Conservation (phyloP, 257 asterid genomes). For the Solanum pimpinellifolium region DNA sequence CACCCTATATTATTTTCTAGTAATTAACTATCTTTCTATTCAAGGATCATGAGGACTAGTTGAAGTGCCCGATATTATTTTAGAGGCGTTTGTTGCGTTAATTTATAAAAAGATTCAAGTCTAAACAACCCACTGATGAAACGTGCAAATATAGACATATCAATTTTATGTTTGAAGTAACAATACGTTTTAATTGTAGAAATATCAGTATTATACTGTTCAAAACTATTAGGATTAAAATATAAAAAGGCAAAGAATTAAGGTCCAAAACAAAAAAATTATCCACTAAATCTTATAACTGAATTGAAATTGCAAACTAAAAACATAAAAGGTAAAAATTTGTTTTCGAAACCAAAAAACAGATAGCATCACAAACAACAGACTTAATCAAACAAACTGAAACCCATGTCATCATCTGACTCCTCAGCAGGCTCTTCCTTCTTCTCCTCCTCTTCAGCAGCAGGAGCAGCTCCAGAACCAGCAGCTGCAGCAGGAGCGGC, state of each 20-base stretch:
- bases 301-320: not conserved
- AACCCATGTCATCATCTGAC: constrained; percentile 82
- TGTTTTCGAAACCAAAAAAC: not conserved
- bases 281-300: not conserved
- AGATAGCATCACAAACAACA: not conserved
- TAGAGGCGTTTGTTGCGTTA: no score
- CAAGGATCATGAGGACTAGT: no score
- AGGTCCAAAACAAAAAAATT: not conserved
- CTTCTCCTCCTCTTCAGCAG: constrained; percentile 45
- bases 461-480: constrained; percentile 27
- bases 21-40: no score
- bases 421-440: constrained; percentile 27
- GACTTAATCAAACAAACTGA: constrained; percentile 62
- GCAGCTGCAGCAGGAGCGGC: constrained; percentile 37
- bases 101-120: no score
- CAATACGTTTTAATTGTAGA: no score
- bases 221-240: not conserved
- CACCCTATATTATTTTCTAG: no score
- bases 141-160: fast-evolving
- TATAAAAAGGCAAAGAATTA: not conserved
- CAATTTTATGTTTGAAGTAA: no score
- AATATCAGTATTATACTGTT: not conserved
- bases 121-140: no score
- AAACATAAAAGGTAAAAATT: not conserved
- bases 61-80: no score